Base-by-base conservation (phyloP, 177 flowering plant genomes). In the Vitis hybrid region DNA sequence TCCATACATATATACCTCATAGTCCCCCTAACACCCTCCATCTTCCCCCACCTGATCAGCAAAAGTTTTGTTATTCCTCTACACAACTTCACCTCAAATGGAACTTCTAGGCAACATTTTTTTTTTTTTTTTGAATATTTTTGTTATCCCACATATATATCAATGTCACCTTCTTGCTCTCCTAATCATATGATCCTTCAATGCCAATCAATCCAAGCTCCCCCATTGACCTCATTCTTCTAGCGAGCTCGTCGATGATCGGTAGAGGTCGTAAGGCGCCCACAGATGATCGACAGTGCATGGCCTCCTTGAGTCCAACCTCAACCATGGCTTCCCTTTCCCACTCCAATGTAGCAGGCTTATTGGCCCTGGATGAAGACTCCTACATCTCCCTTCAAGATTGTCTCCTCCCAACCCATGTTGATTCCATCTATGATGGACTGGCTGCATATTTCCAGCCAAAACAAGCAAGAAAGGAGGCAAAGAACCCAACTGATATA, bases 271-370 rank as follows among this genome's bases (percentile, higher is more conserved):
- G 59, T 85, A 85, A 1, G 85, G 87, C 0, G 85, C 82, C 89
- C 89, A 85, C 13, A 85, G 69, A 70, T 80, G 76, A 69, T 85
- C 89, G 27, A 85, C 81, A 3, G 70, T 55, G 60, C 89, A 85
- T 0, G 89, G 87, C 70, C 71, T 80, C 48, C 84, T 65, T 0
- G 89, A 83, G n/a, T 85, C 89, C 55, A 85, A 66, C 60, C 87
- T 73, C 6, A 83, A 40, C 87, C 89, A 85, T 6, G 87, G 88
- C 74, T 85, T 85, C 60, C 88, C 86, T 57, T 81, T 83, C 12
- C 88, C 89, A 52, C 87, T 85, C 89, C 89, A 86, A 81, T 86
- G 89, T 3, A 85, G 75, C 24, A 85, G 58, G 54, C 89, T 85
- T 3, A 83, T 77, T 0, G 89, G 84, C 13, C 86, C 89, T 6